phyloP scores from a whole-genome alignment of 768 basidiomycete genomes.

The Mycena kentingensis region DNA sequence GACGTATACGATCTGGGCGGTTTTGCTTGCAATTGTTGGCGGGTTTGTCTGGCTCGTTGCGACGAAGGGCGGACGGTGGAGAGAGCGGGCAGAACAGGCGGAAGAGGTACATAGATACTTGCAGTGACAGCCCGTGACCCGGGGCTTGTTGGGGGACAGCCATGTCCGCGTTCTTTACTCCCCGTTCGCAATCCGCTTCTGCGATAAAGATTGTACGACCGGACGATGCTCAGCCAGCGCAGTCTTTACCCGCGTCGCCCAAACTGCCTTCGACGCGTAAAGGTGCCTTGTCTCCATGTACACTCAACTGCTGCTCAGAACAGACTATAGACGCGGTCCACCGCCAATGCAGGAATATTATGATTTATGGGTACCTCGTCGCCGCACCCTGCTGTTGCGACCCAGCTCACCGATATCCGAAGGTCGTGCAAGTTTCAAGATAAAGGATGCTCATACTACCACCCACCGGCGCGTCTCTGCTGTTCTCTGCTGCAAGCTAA shows the following conservation, averaged over 20 bases:
- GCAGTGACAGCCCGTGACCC: not conserved
- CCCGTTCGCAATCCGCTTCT: conserved; percentile 58
- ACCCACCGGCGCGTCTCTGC: conserved; percentile 60
- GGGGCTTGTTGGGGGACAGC: too few species aligned
- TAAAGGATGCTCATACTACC: conserved; percentile 83
- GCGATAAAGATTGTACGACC: conserved; percentile 78
- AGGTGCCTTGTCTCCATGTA: conserved; percentile 48
- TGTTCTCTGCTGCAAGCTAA: not conserved
- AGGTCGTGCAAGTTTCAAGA: conserved; percentile 86
- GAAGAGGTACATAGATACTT: conserved; percentile 30
- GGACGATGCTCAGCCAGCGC: conserved; percentile 41
- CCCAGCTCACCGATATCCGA: conserved; percentile 2
- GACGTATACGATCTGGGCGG: conserved; percentile 67
- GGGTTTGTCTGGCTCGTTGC: conserved; percentile 61
- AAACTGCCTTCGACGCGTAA: conserved; percentile 52
- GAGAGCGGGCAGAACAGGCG: conserved; percentile 47
- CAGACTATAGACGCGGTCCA: conserved; percentile 58
- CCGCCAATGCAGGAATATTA: conserved; percentile 86
- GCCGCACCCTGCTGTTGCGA: not conserved
- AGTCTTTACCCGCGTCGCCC: conserved; percentile 17
- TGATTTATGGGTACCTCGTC: conserved; percentile 85
- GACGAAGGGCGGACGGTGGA: conserved; percentile 62
- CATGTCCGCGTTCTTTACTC: conserved; percentile 75
- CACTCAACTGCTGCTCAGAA: conserved; percentile 4
- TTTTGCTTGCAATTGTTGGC: conserved; percentile 53